These are phyloP conservation scores for Trichoderma asperelloides DNA, from an alignment of 495 filamentous ascomycete species.

Conservation along the genomic window DNA sequence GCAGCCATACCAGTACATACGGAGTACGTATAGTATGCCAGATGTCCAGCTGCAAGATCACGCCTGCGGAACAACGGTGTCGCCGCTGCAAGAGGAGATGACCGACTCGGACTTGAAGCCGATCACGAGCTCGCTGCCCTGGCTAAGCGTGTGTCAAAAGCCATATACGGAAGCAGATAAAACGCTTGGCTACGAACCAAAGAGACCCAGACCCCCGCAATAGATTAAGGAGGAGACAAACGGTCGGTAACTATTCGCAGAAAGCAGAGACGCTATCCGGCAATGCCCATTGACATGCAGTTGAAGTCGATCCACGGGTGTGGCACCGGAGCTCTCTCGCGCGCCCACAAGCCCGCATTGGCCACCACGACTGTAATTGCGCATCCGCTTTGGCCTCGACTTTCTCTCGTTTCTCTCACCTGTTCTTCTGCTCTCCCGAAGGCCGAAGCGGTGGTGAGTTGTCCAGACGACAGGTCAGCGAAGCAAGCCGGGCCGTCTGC, in stretches of 20 bases:
- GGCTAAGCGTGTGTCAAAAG: conserved; percentile 9
- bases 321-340: conserved; percentile 1
- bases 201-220: not conserved
- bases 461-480: not conserved
- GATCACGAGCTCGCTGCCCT: conserved; percentile 17
- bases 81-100: conserved; percentile 8
- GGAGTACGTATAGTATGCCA: not conserved
- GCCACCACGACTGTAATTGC: not conserved
- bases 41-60: conserved; percentile 5
- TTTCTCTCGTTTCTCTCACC: not conserved
- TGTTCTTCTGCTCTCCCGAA: not conserved
- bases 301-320: conserved; percentile 2
- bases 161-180: conserved; percentile 5
- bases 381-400: not conserved
- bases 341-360: conserved; percentile 1
- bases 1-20: not conserved
- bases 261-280: not conserved
- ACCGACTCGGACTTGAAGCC: conserved; percentile 5
- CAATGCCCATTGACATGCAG: conserved; percentile 1
- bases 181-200: conserved; percentile 3
- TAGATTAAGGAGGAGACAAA: conserved; percentile 6
- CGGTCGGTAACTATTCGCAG: not conserved
- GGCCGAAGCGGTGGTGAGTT: not conserved
- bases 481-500: not conserved
- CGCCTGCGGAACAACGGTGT: conserved; percentile 3